phyloP scores from a whole-genome alignment of 345 rosid genomes.

The Hirschfeldia incana region DNA sequence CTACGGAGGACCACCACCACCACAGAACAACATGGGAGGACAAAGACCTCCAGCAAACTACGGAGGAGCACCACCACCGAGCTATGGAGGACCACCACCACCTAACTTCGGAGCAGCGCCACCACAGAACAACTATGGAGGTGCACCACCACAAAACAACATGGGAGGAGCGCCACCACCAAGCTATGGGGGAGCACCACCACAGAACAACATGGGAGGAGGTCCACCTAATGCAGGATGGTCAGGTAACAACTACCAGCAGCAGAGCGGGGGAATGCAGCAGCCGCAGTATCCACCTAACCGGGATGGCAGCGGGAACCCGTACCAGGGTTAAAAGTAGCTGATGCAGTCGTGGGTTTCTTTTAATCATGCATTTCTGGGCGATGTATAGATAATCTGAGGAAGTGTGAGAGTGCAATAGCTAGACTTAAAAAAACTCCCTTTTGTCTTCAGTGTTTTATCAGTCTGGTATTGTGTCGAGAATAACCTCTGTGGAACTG shows the following conservation, averaged over 20 bases:
- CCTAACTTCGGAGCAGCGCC: constrained; percentile 23
- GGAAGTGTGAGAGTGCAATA: constrained; percentile 25
- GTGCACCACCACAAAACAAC: constrained; percentile 35
- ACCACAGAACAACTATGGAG: constrained; percentile 33
- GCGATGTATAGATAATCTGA: constrained; percentile 32
- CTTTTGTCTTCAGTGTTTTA: constrained; percentile 20
- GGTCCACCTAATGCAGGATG: constrained; percentile 32
- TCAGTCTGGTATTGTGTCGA: constrained; percentile 25
- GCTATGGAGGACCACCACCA: constrained; percentile 33
- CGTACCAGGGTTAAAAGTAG: constrained; percentile 38
- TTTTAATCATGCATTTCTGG: constrained; percentile 32
- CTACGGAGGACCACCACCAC: constrained; percentile 24
- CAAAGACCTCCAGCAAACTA: constrained; percentile 34
- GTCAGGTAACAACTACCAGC: constrained; percentile 36
- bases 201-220: constrained; percentile 33
- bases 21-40: constrained; percentile 34
- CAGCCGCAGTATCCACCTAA: constrained; percentile 43
- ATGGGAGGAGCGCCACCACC: constrained; percentile 27
- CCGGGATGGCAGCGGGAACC: constrained; percentile 39
- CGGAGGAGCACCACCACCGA: constrained; percentile 23
- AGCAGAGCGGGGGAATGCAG: constrained; percentile 38
- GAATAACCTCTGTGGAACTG: not conserved
- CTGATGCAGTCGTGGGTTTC: constrained; percentile 19
- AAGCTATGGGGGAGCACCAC: constrained; percentile 29
- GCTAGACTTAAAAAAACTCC: constrained; percentile 21